phyloP scores from a whole-genome alignment of 768 basidiomycete species.

The Suillus variegatus region DNA sequence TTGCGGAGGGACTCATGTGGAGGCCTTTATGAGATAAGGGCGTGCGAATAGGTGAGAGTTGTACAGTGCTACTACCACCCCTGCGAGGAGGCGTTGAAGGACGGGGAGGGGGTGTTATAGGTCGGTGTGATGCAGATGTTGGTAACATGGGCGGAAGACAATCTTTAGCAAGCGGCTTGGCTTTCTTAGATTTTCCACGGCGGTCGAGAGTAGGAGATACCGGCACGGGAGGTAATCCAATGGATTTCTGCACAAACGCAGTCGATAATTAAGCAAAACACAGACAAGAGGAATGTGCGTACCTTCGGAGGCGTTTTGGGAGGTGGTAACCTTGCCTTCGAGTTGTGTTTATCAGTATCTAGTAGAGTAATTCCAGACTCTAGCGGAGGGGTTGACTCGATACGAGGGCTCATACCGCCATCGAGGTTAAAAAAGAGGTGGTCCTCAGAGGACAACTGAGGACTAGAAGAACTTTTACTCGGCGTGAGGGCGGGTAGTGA shows the following conservation, averaged over 20 bases:
- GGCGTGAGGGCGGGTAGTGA: conserved; percentile 65
- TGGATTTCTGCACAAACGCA: conserved; percentile 32
- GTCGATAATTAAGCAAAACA: conserved; percentile 1
- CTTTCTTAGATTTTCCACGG: conserved; percentile 23
- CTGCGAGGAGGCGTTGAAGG: conserved; percentile 41
- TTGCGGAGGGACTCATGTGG: conserved; percentile 69
- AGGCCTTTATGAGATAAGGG: conserved; percentile 69
- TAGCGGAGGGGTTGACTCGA: conserved; percentile 21
- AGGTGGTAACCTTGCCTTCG: conserved; percentile 16
- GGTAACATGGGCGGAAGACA: conserved; percentile 29
- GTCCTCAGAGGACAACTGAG: conserved; percentile 40
- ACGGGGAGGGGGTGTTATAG: conserved; percentile 39
- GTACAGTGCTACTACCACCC: conserved; percentile 29
- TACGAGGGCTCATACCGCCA: conserved; percentile 8
- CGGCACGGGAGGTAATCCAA: conserved; percentile 42
- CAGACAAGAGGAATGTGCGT: background rate
- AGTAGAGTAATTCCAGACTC: conserved; percentile 12
- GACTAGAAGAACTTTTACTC: conserved; percentile 65
- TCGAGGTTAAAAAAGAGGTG: conserved; percentile 17
- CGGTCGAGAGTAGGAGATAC: conserved; percentile 48
- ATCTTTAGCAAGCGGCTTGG: conserved; percentile 17
- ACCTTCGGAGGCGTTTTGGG: conserved; percentile 33
- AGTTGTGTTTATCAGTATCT: conserved; percentile 16
- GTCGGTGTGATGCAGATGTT: conserved; percentile 18
- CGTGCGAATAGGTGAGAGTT: conserved; percentile 62